Evolutionary conservation across 306 rosid species (phyloP), one percentile per base, ranked within the genome.

Genomic region (Notholithocarpus densiflorus): DNA sequence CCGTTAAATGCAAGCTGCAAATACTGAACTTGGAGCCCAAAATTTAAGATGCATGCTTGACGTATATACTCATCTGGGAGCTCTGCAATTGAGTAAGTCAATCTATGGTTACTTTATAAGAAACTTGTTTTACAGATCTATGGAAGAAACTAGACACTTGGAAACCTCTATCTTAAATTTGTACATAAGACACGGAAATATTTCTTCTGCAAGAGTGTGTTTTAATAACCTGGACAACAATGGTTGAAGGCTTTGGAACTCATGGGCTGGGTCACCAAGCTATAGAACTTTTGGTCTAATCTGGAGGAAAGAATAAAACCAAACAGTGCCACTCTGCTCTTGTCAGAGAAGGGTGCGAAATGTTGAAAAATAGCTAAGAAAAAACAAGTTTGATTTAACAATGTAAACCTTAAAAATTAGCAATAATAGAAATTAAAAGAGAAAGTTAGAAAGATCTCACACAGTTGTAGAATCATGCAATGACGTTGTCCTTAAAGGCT

Each of bases 161-260:
- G 85, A 86, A 57, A 88, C 84, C 61, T 90, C 93, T 48, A 72
- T 90, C 61, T 74, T 86, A 56, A 90, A 86, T 86, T 82, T 90
- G 91, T 88, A 82, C 83, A 34, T 82, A 37, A 84, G 83, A 84
- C 51, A 86, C 19, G 87, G 93, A 31, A 82, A 78, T 78, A 82
- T 86, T 59, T 83, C 76, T 76, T 79, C 83, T 17, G 84, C 91
- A 40, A 79, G 32, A 74, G 60, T 72, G n/a, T 87, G 73, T 62
- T 88, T 90, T 52, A 13, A 83, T 86, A 77, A 78, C 90, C 55
- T 86, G 89, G 91, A 88, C 94, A 55, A 76, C 87, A 43, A 90
- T 88, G 94, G 81, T 84, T 60, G 90, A 86, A 52, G 89, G 91
- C 69, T 84, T 82, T 68, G 91, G 90, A 15, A 82, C 89, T 74